Evolutionary conservation across 495 filamentous ascomycete genomes (phyloP).

Genomic region (Lindgomyces ingoldianus): DNA sequence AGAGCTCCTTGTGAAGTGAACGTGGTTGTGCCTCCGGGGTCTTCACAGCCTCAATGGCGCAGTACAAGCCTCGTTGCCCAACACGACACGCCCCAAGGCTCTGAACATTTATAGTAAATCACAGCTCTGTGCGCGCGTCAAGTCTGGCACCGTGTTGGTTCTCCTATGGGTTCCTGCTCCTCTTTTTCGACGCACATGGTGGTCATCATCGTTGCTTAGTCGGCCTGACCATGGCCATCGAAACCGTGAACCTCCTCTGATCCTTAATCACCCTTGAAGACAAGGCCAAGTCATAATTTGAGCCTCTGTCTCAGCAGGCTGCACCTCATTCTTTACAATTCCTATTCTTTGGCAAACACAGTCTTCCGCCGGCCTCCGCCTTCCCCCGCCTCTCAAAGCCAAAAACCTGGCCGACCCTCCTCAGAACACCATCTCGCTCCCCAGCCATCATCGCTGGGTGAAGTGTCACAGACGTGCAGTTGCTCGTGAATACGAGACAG

Average conservation of each 20-base stretch:
- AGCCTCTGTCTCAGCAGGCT: constrained; percentile 10
- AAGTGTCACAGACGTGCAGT: not conserved
- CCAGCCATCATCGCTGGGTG: not conserved
- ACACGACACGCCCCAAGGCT: constrained; percentile 13
- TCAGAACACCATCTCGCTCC: not conserved
- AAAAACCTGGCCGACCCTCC: not conserved
- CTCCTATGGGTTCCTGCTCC: not conserved
- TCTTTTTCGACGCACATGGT: not conserved
- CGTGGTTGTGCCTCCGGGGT: not conserved
- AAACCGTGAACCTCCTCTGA: not conserved
- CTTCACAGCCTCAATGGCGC: constrained; percentile 11
- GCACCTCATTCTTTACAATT: not conserved
- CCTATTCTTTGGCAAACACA: not conserved
- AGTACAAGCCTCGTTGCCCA: constrained; percentile 10
- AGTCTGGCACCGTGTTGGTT: constrained; percentile 11
- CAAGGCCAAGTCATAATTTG: not conserved
- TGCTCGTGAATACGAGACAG: not conserved
- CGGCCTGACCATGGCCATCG: not conserved
- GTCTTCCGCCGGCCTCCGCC: not conserved
- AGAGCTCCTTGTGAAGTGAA: not conserved
- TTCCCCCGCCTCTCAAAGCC: constrained; percentile 1
- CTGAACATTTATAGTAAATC: constrained; percentile 20
- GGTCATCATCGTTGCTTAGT: not conserved
- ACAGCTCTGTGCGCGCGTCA: constrained; percentile 22
- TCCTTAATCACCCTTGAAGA: not conserved